These are phyloP conservation scores for Penicillium sp. DNA, from an alignment of 2,329 filamentous ascomycete genomes.

Conservation along the genomic window DNA sequence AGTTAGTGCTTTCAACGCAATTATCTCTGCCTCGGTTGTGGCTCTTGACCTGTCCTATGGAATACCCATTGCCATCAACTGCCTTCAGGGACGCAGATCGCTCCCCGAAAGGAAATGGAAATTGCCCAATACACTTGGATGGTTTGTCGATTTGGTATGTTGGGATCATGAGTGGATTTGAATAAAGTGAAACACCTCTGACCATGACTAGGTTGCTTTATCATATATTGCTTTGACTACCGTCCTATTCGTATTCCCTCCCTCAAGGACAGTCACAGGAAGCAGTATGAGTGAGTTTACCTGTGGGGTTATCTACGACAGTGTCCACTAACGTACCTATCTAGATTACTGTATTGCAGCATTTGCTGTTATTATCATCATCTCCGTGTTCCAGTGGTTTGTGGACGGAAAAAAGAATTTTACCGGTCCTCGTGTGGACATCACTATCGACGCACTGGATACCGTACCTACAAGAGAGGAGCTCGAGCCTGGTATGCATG, in stretches of 20 bases:
- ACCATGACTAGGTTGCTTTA: slow-evolving; percentile 48
- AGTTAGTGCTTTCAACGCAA: slow-evolving; percentile 65
- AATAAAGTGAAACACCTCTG: background rate
- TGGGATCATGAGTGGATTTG: background rate
- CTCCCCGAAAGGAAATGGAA: slow-evolving; percentile 61
- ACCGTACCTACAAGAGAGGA: slow-evolving; percentile 3
- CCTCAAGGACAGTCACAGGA: slow-evolving; percentile 60
- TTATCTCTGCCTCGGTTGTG: slow-evolving; percentile 68
- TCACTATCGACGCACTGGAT: slow-evolving; percentile 18
- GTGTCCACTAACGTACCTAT: background rate
- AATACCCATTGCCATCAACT: slow-evolving; percentile 69
- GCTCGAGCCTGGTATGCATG: background rate
- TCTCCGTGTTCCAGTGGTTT: slow-evolving; percentile 59
- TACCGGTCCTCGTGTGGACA: slow-evolving; percentile 50
- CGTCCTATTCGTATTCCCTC: slow-evolving; percentile 71
- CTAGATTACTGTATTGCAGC: slow-evolving; percentile 48
- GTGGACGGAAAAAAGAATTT: slow-evolving; percentile 61
- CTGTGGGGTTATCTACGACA: background rate
- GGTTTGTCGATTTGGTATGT: slow-evolving; percentile 56
- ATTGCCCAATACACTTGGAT: slow-evolving; percentile 54
- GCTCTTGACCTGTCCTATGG: slow-evolving; percentile 70
- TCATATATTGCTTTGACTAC: slow-evolving; percentile 66
- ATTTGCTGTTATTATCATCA: slow-evolving; percentile 56
- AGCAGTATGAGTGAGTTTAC: slow-evolving; percentile 63
- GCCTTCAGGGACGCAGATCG: slow-evolving; percentile 62